Percentiles rank a stretch among this genome's conserved stretches.
Conservation (phyloP, 805 yeast genomes). For the Ogataea degrootiae region DNA sequence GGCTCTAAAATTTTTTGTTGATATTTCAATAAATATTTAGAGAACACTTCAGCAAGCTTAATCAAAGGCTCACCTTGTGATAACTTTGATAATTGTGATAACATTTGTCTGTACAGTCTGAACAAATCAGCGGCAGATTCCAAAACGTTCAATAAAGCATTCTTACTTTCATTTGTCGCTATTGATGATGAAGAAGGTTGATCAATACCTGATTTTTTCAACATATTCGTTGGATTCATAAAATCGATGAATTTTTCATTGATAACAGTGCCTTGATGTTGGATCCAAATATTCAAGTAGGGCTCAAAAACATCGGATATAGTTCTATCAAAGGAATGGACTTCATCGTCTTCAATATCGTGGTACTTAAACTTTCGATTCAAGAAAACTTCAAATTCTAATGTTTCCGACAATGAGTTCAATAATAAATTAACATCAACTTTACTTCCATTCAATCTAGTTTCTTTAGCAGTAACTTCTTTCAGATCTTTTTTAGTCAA, state of each 20-base stretch:
- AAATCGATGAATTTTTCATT: constrained; percentile 61
- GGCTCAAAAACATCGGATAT: constrained; percentile 79
- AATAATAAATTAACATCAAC: constrained; percentile 63
- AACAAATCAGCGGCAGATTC: constrained; percentile 87
- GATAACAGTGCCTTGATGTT: constrained; percentile 68
- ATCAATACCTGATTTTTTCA: constrained; percentile 33
- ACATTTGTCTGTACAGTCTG: constrained; percentile 64
- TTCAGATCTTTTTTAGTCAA: constrained; percentile 65
- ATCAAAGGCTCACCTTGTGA: constrained; percentile 45
- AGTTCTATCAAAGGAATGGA: constrained; percentile 31
- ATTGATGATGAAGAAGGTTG: not conserved
- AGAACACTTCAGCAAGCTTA: constrained; percentile 54
- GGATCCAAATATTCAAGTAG: constrained; percentile 78
- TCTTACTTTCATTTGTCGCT: constrained; percentile 5
- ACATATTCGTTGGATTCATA: constrained; percentile 52
- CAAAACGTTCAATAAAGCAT: constrained; percentile 55
- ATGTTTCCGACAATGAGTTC: constrained; percentile 64
- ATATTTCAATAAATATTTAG: constrained; percentile 60
- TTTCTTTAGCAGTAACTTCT: constrained; percentile 40
- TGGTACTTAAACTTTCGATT: constrained; percentile 54
- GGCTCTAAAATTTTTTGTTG: constrained; percentile 46
- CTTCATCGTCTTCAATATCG: constrained; percentile 29
- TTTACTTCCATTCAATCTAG: constrained; percentile 27
- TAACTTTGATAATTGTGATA: constrained; percentile 66
- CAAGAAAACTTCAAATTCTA: constrained; percentile 77